A percentile compares a stretch with the other conserved stretches of the same genome.
These are phyloP conservation scores for Gilbertella persicaria DNA, from an alignment of 371 early-diverging fungal genomes.

Conservation along the genomic window DNA sequence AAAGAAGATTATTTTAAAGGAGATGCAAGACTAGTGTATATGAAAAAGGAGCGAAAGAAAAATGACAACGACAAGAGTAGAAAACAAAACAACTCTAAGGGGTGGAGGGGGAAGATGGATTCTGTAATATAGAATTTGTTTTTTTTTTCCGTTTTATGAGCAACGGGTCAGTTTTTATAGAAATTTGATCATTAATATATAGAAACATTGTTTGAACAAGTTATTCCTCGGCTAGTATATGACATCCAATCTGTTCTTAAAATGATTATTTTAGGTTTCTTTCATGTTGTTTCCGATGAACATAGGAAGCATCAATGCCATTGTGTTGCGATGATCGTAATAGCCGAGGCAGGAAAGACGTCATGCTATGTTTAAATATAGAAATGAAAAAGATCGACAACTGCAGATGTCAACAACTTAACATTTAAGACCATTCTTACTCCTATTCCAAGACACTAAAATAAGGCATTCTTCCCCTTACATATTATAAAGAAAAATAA, in stretches of 20 bases:
- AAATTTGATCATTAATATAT: constrained; percentile 2
- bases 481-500: no score
- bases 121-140: constrained; percentile 14
- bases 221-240: constrained; percentile 14
- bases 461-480: no score
- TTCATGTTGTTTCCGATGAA: no score
- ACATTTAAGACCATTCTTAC: no score
- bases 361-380: background rate
- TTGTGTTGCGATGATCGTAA: no score
- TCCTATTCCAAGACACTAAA: no score
- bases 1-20: background rate
- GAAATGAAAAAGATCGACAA: constrained; percentile 5
- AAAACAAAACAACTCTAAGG: background rate
- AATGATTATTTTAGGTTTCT: background rate
- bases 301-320: no score
- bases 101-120: constrained; percentile 2
- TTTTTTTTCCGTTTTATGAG: constrained; percentile 17
- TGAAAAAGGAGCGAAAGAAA: background rate
- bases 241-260: no score
- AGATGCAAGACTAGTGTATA: no score
- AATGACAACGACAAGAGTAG: background rate
- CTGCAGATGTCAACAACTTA: background rate
- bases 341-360: no score
- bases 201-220: no score
- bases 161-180: constrained; percentile 12